Evolutionary conservation across 345 rosid species (phyloP), one percentile per base, ranked within the genome.

Genomic region (Stellera chamaejasme): DNA sequence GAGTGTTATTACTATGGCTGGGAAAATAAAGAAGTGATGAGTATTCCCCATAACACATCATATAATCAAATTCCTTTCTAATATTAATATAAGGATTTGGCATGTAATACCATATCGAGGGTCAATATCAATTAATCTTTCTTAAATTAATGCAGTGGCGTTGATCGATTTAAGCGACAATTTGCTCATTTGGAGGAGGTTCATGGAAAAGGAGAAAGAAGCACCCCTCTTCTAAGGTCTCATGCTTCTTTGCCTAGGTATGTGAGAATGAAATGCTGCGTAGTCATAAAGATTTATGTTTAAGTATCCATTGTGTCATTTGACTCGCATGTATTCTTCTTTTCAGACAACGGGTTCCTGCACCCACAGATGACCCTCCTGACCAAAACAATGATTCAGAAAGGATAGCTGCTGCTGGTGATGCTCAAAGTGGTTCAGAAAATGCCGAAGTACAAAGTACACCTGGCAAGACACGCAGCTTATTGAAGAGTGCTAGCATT

Each of bases 181-280:
- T 93, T 93, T 77, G 99, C 99, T 9, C 95, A 93, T 70, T 86
- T 93, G 55, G 99, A 89, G 74, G 99, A 93, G 73, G 77, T 80
- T 69, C 67, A 72, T 54, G 83, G 94, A 56, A 93, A 79, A 72
- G 97, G 97, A 25, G 96, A 84, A 78, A 79, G 73, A 72, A 59
- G 77, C 67, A 60, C 86, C 46, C 97, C 95, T 14, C 88, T 93
- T 55, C 96, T 77, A 60, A 77, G 96, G 48, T 97, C 83, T 50
- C 96, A 93, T 62, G 99, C 94, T 69, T 93, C 97, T 39, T 79
- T 93, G 80, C 99, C 99, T 46, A 75, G 99, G 99, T 89, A 75
- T n/a, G 64, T 61, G 19, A 15, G 10, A 32, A 10, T 42, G 45
- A 54, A 36, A 28, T 43, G 25, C 45, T 16, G 19, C 26, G 10